Evolutionary conservation across 345 rosid genomes (phyloP).

Genomic region (Pugionium dolabratum): DNA sequence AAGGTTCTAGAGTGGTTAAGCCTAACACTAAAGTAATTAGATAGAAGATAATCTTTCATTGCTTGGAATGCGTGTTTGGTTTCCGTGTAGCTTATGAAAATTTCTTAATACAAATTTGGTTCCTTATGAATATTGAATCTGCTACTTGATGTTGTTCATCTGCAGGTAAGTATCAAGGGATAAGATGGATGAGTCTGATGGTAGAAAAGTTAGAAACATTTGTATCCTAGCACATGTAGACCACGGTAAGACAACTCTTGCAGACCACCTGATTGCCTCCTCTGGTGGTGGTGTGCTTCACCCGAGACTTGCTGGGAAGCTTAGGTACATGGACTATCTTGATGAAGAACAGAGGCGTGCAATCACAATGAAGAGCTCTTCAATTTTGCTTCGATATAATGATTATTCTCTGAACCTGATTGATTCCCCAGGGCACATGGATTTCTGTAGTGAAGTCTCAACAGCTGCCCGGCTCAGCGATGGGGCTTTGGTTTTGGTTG

Average conservation of each 20-base stretch:
- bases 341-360: slow-evolving; percentile 98
- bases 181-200: slow-evolving; percentile 52
- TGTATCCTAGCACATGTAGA: slow-evolving; percentile 94
- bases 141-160: not conserved
- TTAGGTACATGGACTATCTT: slow-evolving; percentile 85
- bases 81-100: not conserved
- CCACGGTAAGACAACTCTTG: slow-evolving; percentile 95
- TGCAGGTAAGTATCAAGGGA: slow-evolving; percentile 19
- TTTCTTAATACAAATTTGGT: not conserved
- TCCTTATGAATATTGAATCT: not conserved
- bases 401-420: slow-evolving; percentile 69
- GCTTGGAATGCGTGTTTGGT: not conserved
- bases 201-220: slow-evolving; percentile 63
- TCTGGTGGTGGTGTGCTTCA: slow-evolving; percentile 76
- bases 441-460: slow-evolving; percentile 92
- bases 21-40: not conserved
- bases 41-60: not conserved
- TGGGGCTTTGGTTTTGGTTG: slow-evolving; percentile 86
- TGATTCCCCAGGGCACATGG: slow-evolving; percentile 99
- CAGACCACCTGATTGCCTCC: slow-evolving; percentile 87
- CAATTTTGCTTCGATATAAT: slow-evolving; percentile 61
- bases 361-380: slow-evolving; percentile 96
- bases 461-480: slow-evolving; percentile 92
- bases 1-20: not conserved
- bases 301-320: slow-evolving; percentile 81